Percentiles rank a stretch among this genome's conserved stretches.
phyloP scores from a whole-genome alignment of 139 green algal species.

The Axilococcus clingmanii region DNA sequence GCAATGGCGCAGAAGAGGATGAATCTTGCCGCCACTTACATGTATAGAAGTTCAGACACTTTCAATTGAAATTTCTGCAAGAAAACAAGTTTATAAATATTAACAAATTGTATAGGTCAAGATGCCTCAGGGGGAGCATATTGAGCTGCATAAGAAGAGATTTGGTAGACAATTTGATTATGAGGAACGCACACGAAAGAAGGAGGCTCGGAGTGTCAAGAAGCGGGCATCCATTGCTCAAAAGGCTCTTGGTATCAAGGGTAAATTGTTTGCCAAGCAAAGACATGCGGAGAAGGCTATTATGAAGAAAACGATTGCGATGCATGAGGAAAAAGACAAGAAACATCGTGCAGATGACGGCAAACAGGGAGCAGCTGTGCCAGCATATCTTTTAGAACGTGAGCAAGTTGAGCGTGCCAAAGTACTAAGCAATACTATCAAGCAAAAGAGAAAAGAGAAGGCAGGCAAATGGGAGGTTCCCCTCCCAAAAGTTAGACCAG shows the following conservation, averaged over 20 bases:
- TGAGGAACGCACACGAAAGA: conserved; percentile 90
- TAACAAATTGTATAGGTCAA: conserved; percentile 6
- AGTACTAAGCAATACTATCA: conserved; percentile 99
- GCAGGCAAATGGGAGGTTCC: conserved; percentile 99
- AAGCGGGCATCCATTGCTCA: conserved; percentile 74
- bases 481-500: conserved; percentile 92
- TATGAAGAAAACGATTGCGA: conserved; percentile 98
- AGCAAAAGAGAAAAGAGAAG: conserved; percentile 99
- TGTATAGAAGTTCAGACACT: too few species aligned
- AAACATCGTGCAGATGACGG: conserved; percentile 89
- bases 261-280: conserved; percentile 97
- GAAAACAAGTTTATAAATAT: too few species aligned
- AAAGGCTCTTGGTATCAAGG: conserved; percentile 86
- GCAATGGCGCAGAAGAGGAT: too few species aligned
- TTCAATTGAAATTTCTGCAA: too few species aligned
- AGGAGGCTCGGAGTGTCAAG: conserved; percentile 84
- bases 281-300: conserved; percentile 91
- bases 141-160: conserved; percentile 93
- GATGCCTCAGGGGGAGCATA: conserved; percentile 98
- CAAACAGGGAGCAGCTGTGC: conserved; percentile 74
- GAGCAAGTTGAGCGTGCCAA: conserved; percentile 95
- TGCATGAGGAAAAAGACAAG: conserved; percentile 92
- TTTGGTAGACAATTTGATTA: conserved; percentile 82
- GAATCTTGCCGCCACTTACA: too few species aligned
- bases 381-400: conserved; percentile 96